A percentile compares a stretch with the other conserved stretches of the same genome.
Evolutionary conservation across 495 filamentous ascomycete species (phyloP).

Genomic region (Cetradonia linearis): DNA sequence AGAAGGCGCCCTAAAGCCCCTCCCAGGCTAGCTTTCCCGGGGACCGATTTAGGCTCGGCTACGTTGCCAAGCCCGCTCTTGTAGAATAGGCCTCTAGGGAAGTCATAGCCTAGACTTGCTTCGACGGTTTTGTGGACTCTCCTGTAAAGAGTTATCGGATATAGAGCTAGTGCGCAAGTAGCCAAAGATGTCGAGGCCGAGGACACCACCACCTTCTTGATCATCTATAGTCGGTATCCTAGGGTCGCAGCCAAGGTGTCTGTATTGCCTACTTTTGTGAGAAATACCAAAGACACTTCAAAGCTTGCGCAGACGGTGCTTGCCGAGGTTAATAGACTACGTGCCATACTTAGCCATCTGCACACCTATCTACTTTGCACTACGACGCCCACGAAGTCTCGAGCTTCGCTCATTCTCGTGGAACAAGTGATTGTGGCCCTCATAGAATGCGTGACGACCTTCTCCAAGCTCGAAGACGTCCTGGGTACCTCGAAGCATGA

Average conservation of each 20-base stretch:
- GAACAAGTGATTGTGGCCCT: conserved; percentile 14
- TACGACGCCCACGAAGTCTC: not conserved
- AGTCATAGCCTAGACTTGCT: not conserved
- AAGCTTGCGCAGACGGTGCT: conserved; percentile 14
- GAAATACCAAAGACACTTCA: conserved; percentile 7
- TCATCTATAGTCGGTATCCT: conserved; percentile 9
- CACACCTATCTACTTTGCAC: not conserved
- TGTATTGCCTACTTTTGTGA: conserved; percentile 5
- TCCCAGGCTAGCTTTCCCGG: too few species aligned
- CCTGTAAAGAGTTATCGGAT: not conserved
- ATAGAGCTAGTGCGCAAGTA: too few species aligned
- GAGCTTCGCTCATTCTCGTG: conserved; percentile 14
- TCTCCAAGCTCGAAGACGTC: conserved; percentile 12
- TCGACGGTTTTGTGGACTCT: not conserved
- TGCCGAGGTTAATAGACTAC: conserved; percentile 13
- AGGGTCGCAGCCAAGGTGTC: conserved; percentile 10
- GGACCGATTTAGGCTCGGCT: too few species aligned
- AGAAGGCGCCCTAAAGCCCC: too few species aligned
- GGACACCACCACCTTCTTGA: not conserved
- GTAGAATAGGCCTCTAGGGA: not conserved
- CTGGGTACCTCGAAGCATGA: conserved; percentile 3
- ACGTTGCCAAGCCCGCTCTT: too few species aligned
- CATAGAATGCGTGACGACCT: conserved; percentile 4
- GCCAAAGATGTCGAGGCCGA: too few species aligned
- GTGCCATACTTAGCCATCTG: not conserved